Conservation (phyloP, 2,329 filamentous ascomycete species). For the Hirsutella minnesotensis region DNA sequence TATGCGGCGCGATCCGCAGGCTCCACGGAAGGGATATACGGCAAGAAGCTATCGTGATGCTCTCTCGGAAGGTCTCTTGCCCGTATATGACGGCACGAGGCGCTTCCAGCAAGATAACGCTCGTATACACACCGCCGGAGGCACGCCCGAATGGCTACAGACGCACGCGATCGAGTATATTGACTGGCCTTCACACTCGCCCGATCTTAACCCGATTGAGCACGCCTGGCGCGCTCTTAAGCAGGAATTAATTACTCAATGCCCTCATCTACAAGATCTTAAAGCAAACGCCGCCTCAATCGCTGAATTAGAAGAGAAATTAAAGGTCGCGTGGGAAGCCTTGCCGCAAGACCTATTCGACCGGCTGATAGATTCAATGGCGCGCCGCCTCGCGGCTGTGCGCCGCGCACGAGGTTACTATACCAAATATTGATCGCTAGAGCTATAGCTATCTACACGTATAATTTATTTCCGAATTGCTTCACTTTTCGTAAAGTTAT, state of each 20-base stretch:
- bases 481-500: too few relatives aligned
- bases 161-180: neutral
- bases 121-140: neutral
- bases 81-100: too few relatives aligned
- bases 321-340: too few relatives aligned
- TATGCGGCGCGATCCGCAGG: too few relatives aligned
- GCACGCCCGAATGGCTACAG: neutral
- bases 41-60: neutral
- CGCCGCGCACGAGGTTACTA: neutral
- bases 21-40: neutral
- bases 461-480: too few relatives aligned
- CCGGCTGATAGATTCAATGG: neutral
- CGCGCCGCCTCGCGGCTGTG: neutral
- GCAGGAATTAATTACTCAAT: neutral
- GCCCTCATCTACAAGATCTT: neutral
- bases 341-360: too few relatives aligned
- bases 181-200: neutral
- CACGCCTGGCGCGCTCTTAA: neutral
- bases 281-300: too few relatives aligned
- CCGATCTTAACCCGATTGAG: neutral
- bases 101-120: neutral
- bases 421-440: neutral
- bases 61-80: neutral
- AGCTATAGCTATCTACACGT: too few relatives aligned
- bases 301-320: too few relatives aligned